These are phyloP conservation scores for Phytopythium sindhum DNA, from an alignment of 352 stramenopile genomes.

Conservation along the genomic window DNA sequence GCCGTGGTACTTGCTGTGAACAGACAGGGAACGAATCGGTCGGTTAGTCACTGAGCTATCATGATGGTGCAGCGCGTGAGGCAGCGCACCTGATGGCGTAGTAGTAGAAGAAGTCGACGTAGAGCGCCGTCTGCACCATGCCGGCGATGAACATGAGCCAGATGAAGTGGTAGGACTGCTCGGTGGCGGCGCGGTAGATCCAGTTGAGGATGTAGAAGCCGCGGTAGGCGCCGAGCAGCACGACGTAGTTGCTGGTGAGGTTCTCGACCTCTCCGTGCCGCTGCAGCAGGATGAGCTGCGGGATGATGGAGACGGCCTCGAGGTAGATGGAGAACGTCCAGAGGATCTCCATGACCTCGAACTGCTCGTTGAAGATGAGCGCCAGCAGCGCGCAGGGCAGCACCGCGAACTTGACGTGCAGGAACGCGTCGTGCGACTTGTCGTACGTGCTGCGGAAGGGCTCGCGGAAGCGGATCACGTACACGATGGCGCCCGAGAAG, in stretches of 20 bases:
- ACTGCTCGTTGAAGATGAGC: slow-evolving; percentile 94
- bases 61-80: background rate
- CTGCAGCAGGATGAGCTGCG: slow-evolving; percentile 99
- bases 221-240: slow-evolving; percentile 97
- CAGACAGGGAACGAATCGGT: slow-evolving; percentile 1
- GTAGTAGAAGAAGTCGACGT: slow-evolving; percentile 99
- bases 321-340: slow-evolving; percentile 99
- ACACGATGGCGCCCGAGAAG: slow-evolving; percentile 96
- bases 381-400: slow-evolving; percentile 94
- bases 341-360: slow-evolving; percentile 91
- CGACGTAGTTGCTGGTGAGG: slow-evolving; percentile 99
- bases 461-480: slow-evolving; percentile 96
- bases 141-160: slow-evolving; percentile 98
- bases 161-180: slow-evolving; percentile 97
- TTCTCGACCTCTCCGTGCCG: slow-evolving; percentile 98
- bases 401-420: slow-evolving; percentile 98
- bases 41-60: background rate
- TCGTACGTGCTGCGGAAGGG: slow-evolving; percentile 98
- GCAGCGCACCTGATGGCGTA: slow-evolving; percentile 89
- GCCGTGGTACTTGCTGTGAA: slow-evolving; percentile 82
- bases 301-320: slow-evolving; percentile 98
- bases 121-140: slow-evolving; percentile 98
- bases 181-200: slow-evolving; percentile 96
- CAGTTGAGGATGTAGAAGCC: slow-evolving; percentile 99
- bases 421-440: slow-evolving; percentile 98